Percentiles rank a stretch among this genome's conserved stretches.
phyloP scores from a whole-genome alignment of 306 rosid species.

The Gastrolobium villosum region DNA sequence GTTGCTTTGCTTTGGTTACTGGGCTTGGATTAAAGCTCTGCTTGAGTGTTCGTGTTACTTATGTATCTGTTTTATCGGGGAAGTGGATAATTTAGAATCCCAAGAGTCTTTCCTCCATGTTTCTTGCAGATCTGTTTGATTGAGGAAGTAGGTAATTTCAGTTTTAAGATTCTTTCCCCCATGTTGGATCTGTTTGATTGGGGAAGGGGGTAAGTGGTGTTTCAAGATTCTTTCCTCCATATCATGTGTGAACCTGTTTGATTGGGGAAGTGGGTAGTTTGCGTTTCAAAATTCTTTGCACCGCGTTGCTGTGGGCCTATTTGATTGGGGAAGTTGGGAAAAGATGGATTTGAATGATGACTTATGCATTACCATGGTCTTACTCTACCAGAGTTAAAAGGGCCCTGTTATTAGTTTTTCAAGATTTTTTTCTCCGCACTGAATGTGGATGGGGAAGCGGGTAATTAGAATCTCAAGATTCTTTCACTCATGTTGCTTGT shows the following conservation, averaged over 20 bases:
- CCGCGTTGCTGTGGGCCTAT: background rate
- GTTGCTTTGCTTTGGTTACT: background rate
- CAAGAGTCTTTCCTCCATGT: background rate
- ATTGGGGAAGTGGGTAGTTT: slow-evolving; percentile 13
- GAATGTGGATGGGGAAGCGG: background rate
- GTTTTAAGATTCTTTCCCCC: background rate
- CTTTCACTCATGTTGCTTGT: background rate
- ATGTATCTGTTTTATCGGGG: background rate
- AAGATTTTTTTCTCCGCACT: background rate
- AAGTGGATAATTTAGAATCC: background rate
- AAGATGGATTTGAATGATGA: too few species aligned
- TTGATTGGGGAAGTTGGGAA: slow-evolving; percentile 7
- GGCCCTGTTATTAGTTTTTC: background rate
- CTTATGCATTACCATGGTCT: too few species aligned
- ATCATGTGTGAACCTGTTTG: background rate
- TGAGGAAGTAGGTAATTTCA: background rate
- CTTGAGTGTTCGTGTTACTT: background rate
- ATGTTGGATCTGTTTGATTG: background rate
- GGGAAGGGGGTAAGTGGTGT: background rate
- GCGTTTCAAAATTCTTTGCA: background rate
- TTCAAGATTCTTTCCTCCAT: slow-evolving; percentile 1
- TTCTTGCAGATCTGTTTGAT: slow-evolving; percentile 10
- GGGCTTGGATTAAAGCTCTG: slow-evolving; percentile 6
- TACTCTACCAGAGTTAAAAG: too few species aligned
- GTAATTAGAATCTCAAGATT: background rate